Base-by-base conservation (phyloP, 2,329 filamentous ascomycete species). In the Amauroascus verrucosus region DNA sequence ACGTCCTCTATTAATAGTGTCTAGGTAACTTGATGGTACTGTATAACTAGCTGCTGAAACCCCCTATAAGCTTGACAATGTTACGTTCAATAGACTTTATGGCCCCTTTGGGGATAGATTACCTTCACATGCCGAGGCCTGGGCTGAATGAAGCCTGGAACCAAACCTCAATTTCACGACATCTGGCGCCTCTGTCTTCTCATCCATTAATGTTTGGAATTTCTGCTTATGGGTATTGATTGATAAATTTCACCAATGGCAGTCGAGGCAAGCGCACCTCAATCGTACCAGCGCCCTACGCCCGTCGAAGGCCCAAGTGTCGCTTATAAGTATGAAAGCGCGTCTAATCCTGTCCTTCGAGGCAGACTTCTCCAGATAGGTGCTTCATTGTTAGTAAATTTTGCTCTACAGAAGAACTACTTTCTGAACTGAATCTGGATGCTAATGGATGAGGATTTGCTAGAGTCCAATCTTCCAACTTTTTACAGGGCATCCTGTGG, bases 321-420 rank as follows among this genome's bases (percentile, higher is more conserved):
- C n/a, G 69, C 70, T 4, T 78, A 77, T 57, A 64, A 70, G 22
- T 72, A 74, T 57, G 65, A 70, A n/a, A 66, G 74, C 30, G 77
- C 81, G 57, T 75, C 78, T 38, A 89, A 91, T 64, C 87, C 88
- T 0, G 76, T 81, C 1, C 72, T 94, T 58, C 77, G 83, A 53
- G 88, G 88, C 4, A 68, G 77, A 30, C 68, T 81, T 6, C 72
- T 94, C 46, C 74, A 79, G 26, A 72, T 83, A 49, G 80, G 78
- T 40, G 78, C 80, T 50, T 79, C 75, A 54, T 62, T 85, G 83
- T 86, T 70, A 64, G 77, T 67, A 45, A 32, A 13, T 57, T 33
- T 26, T 40, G 47, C 51, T n/a, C 49, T 44, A 22, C 33, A 26
- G 22, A 46, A 5, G n/a, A 2, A 18, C 20, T 53, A 35, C 35